phyloP scores from a whole-genome alignment of 176 grass and related monocot genomes.

The Musa acuminata region DNA sequence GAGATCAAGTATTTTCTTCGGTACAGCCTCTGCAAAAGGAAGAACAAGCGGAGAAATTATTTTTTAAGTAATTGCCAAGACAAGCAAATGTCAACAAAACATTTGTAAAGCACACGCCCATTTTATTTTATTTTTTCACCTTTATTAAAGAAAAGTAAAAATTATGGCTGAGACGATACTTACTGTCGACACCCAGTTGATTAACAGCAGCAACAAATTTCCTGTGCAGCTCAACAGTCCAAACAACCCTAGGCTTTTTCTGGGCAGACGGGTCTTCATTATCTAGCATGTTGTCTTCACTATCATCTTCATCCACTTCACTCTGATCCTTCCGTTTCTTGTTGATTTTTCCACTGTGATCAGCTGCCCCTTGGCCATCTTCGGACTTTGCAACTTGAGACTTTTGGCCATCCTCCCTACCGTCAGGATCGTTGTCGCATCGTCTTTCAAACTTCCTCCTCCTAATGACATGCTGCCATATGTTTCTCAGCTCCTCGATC shows the following conservation, averaged over 20 bases:
- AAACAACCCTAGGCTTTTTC: conserved; percentile 48
- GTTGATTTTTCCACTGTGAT: conserved; percentile 8
- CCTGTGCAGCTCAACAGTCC: conserved; percentile 38
- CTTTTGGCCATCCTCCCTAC: conserved; percentile 29
- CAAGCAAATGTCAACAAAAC: neutral
- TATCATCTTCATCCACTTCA: conserved; percentile 1
- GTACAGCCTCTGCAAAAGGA: conserved; percentile 41
- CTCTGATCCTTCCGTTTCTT: conserved; percentile 24
- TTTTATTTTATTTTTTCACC: neutral
- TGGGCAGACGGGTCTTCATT: neutral
- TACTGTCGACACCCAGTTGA: conserved; percentile 47
- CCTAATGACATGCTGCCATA: conserved; percentile 51
- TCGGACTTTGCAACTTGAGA: conserved; percentile 15
- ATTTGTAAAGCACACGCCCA: neutral
- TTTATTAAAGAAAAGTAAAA: neutral
- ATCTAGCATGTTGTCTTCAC: conserved; percentile 23
- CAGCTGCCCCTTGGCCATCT: neutral
- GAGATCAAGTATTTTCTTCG: conserved; percentile 50
- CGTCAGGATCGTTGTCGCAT: neutral
- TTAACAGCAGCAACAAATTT: conserved; percentile 51
- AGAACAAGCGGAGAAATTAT: neutral
- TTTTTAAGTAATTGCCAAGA: neutral
- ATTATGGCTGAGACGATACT: neutral
- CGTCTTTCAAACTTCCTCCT: conserved; percentile 13
- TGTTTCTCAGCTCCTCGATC: conserved; percentile 33